Evolutionary conservation across 306 rosid species (phyloP).

Genomic region (Begonia peltatifolia): DNA sequence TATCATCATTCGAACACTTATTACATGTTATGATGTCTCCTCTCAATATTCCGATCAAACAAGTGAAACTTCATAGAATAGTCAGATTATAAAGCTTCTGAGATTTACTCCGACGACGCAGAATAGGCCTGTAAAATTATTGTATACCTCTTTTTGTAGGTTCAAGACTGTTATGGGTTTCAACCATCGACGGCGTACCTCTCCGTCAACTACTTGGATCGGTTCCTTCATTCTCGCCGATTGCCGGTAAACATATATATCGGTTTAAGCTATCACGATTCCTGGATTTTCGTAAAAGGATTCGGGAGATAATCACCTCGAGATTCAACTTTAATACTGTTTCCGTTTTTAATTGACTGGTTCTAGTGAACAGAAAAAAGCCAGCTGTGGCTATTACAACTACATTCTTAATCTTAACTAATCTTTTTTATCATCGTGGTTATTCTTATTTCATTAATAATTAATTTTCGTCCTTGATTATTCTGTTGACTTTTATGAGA

Average conservation of each 20-base stretch:
- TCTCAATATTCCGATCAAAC: neutral
- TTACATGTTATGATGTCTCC: neutral
- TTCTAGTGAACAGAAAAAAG: no score
- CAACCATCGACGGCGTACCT: slow-evolving; percentile 94
- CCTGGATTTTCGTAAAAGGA: neutral
- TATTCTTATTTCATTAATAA: neutral
- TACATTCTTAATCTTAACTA: no score
- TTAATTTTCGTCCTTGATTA: neutral
- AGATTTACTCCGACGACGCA: neutral
- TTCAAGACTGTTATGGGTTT: slow-evolving; percentile 51
- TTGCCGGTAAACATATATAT: slow-evolving; percentile 53
- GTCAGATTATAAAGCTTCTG: no score
- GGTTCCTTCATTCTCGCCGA: slow-evolving; percentile 57
- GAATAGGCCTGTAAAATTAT: no score
- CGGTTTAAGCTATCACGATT: no score
- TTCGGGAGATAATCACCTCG: neutral
- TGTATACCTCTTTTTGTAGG: slow-evolving; percentile 29
- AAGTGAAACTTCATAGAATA: neutral
- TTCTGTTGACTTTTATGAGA: neutral
- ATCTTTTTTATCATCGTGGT: neutral
- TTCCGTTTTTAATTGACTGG: neutral
- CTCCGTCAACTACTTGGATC: slow-evolving; percentile 89
- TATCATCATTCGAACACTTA: neutral
- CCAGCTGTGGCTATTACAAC: no score
- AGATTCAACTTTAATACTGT: neutral